These are phyloP conservation scores for Mortierella sp. DNA, from an alignment of 371 early-diverging fungal genomes.

Conservation along the genomic window DNA sequence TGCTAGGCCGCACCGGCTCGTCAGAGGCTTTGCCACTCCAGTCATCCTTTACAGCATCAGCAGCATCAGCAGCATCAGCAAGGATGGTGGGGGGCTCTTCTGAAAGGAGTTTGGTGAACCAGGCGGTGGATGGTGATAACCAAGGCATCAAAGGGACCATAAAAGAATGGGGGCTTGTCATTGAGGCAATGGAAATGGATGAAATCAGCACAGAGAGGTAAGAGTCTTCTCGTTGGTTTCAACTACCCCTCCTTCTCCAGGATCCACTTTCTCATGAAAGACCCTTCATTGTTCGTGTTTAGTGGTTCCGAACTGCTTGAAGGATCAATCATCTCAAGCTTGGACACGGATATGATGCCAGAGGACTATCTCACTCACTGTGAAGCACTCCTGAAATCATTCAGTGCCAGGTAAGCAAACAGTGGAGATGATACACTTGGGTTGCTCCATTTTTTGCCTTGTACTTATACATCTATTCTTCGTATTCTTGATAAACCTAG, in stretches of 20 bases:
- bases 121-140: conserved; percentile 6
- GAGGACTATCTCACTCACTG: conserved; percentile 30
- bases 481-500: conserved; percentile 8
- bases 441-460: no score
- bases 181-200: conserved; percentile 36
- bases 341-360: conserved; percentile 32
- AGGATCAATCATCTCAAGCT: conserved; percentile 30
- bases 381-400: conserved; percentile 40
- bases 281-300: neutral
- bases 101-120: conserved; percentile 6
- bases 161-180: conserved; percentile 42
- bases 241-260: no score
- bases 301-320: conserved; percentile 41
- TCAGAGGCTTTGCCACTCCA: conserved; percentile 14
- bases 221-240: no score
- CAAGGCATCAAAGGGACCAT: conserved; percentile 4
- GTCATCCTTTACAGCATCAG: conserved; percentile 4
- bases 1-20: neutral
- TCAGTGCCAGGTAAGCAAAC: conserved; percentile 24
- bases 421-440: neutral
- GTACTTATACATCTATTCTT: no score
- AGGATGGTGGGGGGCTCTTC: conserved; percentile 5
- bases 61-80: no score
- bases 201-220: conserved; percentile 29
- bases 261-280: no score